Conservation (phyloP, 495 filamentous ascomycete species). For the Aspergillus panamensis region DNA sequence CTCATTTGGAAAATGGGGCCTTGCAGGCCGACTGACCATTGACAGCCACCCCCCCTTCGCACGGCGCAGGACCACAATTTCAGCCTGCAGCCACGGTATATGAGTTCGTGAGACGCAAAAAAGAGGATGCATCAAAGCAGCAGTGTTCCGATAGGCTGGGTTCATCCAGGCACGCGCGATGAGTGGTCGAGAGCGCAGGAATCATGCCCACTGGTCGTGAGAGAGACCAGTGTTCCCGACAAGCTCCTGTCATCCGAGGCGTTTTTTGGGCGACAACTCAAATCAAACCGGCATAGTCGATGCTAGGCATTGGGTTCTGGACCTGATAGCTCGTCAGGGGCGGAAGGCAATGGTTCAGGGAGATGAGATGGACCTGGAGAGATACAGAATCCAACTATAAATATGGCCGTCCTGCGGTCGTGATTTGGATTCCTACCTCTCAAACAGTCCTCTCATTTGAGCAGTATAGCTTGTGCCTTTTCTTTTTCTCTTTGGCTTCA, state of each 20-base stretch:
- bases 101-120: background rate
- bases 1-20: background rate
- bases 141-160: conserved; percentile 5
- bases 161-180: conserved; percentile 3
- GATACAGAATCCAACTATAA: background rate
- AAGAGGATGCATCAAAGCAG: background rate
- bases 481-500: conserved; percentile 2
- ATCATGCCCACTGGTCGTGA: background rate
- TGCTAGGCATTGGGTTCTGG: conserved; percentile 5
- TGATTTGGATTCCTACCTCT: background rate
- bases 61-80: background rate
- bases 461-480: conserved; percentile 5
- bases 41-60: conserved; percentile 6
- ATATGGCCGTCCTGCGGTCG: background rate
- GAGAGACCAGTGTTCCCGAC: background rate
- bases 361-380: background rate
- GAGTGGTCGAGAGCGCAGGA: background rate
- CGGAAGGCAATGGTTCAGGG: background rate
- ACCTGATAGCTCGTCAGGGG: background rate
- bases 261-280: background rate
- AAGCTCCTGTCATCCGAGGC: conserved; percentile 8
- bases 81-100: background rate
- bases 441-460: conserved; percentile 11
- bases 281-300: conserved; percentile 1
- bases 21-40: conserved; percentile 5